Base-by-base conservation (phyloP, 495 filamentous ascomycete genomes). In the Neohortaea acidophila region DNA sequence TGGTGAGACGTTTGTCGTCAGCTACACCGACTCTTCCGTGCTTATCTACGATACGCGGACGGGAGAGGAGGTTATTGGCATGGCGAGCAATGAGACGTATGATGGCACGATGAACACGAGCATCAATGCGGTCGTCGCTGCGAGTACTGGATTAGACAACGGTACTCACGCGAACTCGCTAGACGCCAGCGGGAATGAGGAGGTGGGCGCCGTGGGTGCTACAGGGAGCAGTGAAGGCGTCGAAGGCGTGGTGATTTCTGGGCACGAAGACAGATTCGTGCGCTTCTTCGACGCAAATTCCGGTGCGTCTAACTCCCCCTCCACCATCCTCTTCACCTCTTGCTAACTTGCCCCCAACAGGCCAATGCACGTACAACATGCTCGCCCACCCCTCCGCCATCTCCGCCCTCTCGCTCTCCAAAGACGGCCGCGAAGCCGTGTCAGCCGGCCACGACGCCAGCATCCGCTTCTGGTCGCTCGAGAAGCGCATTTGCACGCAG, bases 351-450 rank as follows among this genome's bases (percentile, higher is more conserved):
- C 12, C 36, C 22, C 26, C 26, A 17, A 23, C 49, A 97, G 89
- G 89, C 45, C 91, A 96, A 89, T 94, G 85, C 64, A 94, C 91
- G 12, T 97, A 96, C 59, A 86, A 77, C 47, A 96, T 97, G 89
- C 75, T 94, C 39, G 89, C 89, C 2, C 89, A 97, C 54, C 83
- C 87, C 2, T 77, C 84, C 2, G 75, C 89, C 26, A 94, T 96
- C 49, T 85, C 89, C 11, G 73, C 81, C 10, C 72, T 97, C 12
- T 85, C 81, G 0, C 70, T 97, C 21, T 89, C 81, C 42, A 87
- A 89, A 9, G 85, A 94, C 51, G 86, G 86, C 20, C 73, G 78
- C 30, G 89, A 97, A 67, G 77, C 94, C 5, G 91, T 97, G 31
- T 91, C 84, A 39, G 91, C 83, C 8, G 89, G 91, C 32, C 89